Conservation (phyloP, 192 early-diverging fungal genomes). For the Entomortierella lignicola region DNA sequence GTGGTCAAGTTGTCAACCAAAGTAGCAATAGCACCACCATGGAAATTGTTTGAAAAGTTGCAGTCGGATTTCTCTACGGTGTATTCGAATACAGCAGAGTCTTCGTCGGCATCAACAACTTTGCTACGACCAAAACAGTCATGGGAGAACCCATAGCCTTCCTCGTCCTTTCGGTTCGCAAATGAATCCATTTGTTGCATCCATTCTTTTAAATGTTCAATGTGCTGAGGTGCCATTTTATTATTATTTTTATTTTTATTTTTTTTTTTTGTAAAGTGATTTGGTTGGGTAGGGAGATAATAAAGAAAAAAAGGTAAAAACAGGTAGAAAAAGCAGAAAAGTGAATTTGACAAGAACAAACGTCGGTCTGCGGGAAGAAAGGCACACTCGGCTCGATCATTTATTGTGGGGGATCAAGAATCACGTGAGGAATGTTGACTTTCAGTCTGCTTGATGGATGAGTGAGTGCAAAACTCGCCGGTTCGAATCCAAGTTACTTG, state of each 20-base stretch:
- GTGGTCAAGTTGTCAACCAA: slow-evolving; percentile 54
- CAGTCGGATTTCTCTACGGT: slow-evolving; percentile 47
- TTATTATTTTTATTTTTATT: too few relatives aligned
- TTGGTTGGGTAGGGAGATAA: not conserved
- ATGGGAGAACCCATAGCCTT: slow-evolving; percentile 16
- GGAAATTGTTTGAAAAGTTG: slow-evolving; percentile 53
- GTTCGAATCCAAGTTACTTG: too few relatives aligned
- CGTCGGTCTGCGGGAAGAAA: too few relatives aligned
- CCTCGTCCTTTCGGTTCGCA: slow-evolving; percentile 13
- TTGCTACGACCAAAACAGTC: slow-evolving; percentile 25
- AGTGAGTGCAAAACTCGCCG: too few relatives aligned
- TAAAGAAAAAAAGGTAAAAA: too few relatives aligned
- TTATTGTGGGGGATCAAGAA: too few relatives aligned
- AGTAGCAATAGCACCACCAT: slow-evolving; percentile 57
- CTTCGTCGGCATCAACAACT: slow-evolving; percentile 40
- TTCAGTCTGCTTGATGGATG: too few relatives aligned
- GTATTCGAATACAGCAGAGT: slow-evolving; percentile 43
- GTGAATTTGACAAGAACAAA: too few relatives aligned
- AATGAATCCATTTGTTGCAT: slow-evolving; percentile 25
- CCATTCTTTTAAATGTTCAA: slow-evolving; percentile 28
- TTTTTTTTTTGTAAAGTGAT: not conserved
- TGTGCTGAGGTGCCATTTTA: slow-evolving; percentile 51
- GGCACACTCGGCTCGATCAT: too few relatives aligned
- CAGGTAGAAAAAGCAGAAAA: too few relatives aligned
- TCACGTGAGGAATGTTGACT: too few relatives aligned